phyloP scores from a whole-genome alignment of 2,329 filamentous ascomycete species.

The Cercospora nicotianae region DNA sequence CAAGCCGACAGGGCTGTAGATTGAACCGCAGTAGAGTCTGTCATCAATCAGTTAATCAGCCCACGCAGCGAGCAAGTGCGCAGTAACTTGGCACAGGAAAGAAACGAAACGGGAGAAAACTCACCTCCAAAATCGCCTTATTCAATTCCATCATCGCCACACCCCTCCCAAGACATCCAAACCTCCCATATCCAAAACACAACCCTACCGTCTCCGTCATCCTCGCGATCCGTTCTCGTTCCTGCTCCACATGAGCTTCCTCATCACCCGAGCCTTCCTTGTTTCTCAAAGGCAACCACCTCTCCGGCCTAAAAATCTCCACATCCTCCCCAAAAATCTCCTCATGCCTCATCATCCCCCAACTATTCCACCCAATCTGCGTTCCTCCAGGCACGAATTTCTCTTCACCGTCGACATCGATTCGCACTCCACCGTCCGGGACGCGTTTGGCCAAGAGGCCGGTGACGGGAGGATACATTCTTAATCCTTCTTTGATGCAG shows the following conservation, averaged over 20 bases:
- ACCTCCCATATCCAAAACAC: conserved; percentile 41
- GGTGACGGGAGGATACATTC: conserved; percentile 48
- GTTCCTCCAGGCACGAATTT: conserved; percentile 41
- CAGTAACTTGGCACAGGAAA: no score
- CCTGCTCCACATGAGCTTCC: conserved; percentile 20
- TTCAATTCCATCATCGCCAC: conserved; percentile 44
- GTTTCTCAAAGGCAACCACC: conserved; percentile 36
- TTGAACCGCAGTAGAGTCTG: conserved; percentile 41
- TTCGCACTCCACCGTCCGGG: conserved; percentile 37
- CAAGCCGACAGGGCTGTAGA: conserved; percentile 41
- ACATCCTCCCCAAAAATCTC: conserved; percentile 42
- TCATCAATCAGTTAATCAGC: no score
- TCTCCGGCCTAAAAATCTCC: conserved; percentile 42
- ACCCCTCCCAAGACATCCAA: conserved; percentile 41
- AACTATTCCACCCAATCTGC: conserved; percentile 43
- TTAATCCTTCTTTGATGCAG: conserved; percentile 50
- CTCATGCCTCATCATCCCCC: conserved; percentile 41
- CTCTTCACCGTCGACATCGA: conserved; percentile 40
- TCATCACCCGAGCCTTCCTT: background rate
- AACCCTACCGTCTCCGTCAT: conserved; percentile 42
- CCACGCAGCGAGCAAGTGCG: no score
- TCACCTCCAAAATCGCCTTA: conserved; percentile 42
- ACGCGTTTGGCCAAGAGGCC: conserved; percentile 42
- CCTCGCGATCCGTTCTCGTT: conserved; percentile 31
- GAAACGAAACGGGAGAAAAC: background rate